Evolutionary conservation across 2,329 filamentous ascomycete species (phyloP), one percentile per base, ranked within the genome.

Genomic region (Ophiostoma sp.): DNA sequence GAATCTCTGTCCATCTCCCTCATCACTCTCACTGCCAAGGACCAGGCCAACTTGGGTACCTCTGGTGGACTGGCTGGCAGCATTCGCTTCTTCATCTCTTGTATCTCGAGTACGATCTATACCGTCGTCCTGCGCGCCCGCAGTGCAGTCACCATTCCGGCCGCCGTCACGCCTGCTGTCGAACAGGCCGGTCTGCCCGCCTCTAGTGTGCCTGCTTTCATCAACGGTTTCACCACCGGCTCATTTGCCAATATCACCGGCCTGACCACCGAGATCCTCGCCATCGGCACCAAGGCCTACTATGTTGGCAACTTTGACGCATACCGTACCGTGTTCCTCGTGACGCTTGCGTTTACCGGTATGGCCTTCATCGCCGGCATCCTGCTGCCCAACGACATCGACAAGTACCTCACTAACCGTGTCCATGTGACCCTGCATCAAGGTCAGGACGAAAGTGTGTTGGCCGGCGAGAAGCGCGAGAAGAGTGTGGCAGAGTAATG

Each of bases 111-210:
- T 19, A 80, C 81, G 1, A 76, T 83, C 22, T 83, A 82, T 76
- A 78, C 76, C 11, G 79, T 79, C 17, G 79, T 81, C 12, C 77
- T 83, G 25, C 79, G 74, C 50, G 81, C 81, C 72, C 79, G 81
- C 28, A 77, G 82, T 31, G 72, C 76, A 0, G 52, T 77, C 9
- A 80, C 79, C n/a, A 78, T 82, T 69, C 76, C 79, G 1, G 77
- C 73, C 15, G 75, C 78, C 17, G 80, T 83, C 0, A 78, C 79
- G 1, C 76, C 79, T 1, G 81, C 81, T 6, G 78, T 81, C 0
- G 75, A 81, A n/a, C 76, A 77, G n/a, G 82, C 82, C 12, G 83
- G 83, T 11, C 78, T 84, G 8, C 82, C 82, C 2, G 69, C 78
- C 6, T 75, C 78, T 1, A 82, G 80, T 33, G 79, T 82, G 2